These are phyloP conservation scores for Arabidopsis lyrata DNA, from an alignment of 441 rosid species.

Conservation along the genomic window DNA sequence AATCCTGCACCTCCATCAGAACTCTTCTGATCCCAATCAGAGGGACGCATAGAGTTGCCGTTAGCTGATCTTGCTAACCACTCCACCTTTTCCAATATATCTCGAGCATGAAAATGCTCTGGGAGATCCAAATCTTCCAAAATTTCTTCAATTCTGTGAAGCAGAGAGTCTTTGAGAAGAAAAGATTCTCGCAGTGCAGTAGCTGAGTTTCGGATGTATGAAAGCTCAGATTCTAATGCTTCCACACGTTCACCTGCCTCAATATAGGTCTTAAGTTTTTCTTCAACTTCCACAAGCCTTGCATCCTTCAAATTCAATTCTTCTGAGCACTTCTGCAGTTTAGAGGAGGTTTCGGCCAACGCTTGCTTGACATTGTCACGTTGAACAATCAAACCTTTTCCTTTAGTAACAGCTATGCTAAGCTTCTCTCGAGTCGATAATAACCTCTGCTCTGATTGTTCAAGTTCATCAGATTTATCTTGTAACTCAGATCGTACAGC, in stretches of 20 bases:
- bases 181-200: conserved; percentile 97
- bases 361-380: conserved; percentile 90
- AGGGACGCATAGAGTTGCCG: conserved; percentile 63
- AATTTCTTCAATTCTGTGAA: conserved; percentile 97
- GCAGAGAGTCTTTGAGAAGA: conserved; percentile 97
- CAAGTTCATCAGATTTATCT: conserved; percentile 76
- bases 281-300: conserved; percentile 77
- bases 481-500: conserved; percentile 60
- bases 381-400: conserved; percentile 91
- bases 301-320: conserved; percentile 85
- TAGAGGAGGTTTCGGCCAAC: conserved; percentile 77
- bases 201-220: conserved; percentile 99
- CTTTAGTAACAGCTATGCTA: conserved; percentile 97
- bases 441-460: conserved; percentile 91
- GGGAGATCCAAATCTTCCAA: conserved; percentile 97
- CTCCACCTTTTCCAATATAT: conserved; percentile 91
- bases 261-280: conserved; percentile 73
- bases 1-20: conserved; percentile 79
- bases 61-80: conserved; percentile 92
- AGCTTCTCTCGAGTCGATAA: conserved; percentile 95
- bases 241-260: conserved; percentile 99
- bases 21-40: conserved; percentile 89
- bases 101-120: conserved; percentile 92
- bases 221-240: conserved; percentile 98
- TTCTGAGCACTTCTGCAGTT: conserved; percentile 83